Evolutionary conservation across 2,329 filamentous ascomycete genomes (phyloP).

Genomic region (Coniochaeta sp.): DNA sequence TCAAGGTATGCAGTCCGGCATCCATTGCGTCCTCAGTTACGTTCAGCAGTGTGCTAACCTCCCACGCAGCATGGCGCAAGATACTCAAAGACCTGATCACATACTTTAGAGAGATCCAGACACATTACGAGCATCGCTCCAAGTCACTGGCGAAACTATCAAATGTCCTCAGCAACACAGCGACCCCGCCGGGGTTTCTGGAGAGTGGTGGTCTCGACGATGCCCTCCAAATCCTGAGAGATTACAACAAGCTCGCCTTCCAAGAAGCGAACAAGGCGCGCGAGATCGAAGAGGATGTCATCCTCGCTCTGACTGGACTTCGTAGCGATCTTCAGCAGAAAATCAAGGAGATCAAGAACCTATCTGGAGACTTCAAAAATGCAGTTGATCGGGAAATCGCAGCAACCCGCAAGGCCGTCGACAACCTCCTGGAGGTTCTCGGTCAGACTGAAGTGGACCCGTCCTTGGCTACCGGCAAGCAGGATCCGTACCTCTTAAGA

Average conservation of each 20-base stretch:
- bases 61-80: slow-evolving; percentile 74
- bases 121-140: slow-evolving; percentile 76
- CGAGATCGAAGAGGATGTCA: slow-evolving; percentile 88
- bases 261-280: slow-evolving; percentile 79
- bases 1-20: slow-evolving; percentile 54
- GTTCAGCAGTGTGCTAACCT: background rate
- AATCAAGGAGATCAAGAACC: slow-evolving; percentile 94
- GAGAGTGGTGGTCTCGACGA: slow-evolving; percentile 79
- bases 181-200: slow-evolving; percentile 69
- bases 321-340: slow-evolving; percentile 88
- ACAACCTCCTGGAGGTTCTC: slow-evolving; percentile 72
- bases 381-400: slow-evolving; percentile 95
- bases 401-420: slow-evolving; percentile 69
- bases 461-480: slow-evolving; percentile 69
- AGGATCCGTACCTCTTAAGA: slow-evolving; percentile 84
- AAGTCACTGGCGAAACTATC: slow-evolving; percentile 79
- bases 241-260: slow-evolving; percentile 76
- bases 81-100: slow-evolving; percentile 88
- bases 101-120: slow-evolving; percentile 89
- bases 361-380: slow-evolving; percentile 95
- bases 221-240: slow-evolving; percentile 70
- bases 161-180: slow-evolving; percentile 75
- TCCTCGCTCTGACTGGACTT: slow-evolving; percentile 76
- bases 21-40: background rate
- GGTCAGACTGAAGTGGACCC: slow-evolving; percentile 74